Conservation (phyloP, 352 stramenopile genomes). For the Phytophthora cajani region DNA sequence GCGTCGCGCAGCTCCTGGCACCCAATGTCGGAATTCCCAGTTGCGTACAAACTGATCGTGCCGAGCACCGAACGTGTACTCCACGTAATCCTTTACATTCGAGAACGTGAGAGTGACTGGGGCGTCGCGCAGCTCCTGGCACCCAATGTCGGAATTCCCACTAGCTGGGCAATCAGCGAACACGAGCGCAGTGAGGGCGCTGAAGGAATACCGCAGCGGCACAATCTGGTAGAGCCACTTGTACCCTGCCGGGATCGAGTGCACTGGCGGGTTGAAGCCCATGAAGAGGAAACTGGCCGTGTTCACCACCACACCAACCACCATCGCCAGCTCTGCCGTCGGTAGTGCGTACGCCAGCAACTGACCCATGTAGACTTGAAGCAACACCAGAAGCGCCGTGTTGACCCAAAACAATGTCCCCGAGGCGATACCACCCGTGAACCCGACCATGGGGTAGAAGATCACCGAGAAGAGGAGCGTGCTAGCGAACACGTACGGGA, state of each 20-base stretch:
- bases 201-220: conserved; percentile 52
- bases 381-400: conserved; percentile 47
- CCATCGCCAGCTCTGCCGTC: conserved; percentile 48
- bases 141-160: conserved; percentile 29
- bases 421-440: conserved; percentile 41
- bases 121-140: conserved; percentile 33
- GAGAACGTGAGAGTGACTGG: conserved; percentile 37
- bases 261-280: conserved; percentile 73
- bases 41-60: conserved; percentile 52
- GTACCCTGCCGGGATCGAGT: conserved; percentile 54
- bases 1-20: conserved; percentile 37
- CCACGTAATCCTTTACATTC: conserved; percentile 53
- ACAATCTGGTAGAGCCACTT: conserved; percentile 71
- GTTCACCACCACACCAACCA: conserved; percentile 58
- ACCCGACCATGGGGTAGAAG: conserved; percentile 69
- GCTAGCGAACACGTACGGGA: conserved; percentile 55
- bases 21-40: conserved; percentile 23
- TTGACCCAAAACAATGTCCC: conserved; percentile 52
- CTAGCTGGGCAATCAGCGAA: conserved; percentile 44
- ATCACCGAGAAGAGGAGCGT: conserved; percentile 53
- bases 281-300: conserved; percentile 81
- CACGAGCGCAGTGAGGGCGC: conserved; percentile 47
- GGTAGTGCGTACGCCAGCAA: conserved; percentile 50
- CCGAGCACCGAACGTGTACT: conserved; percentile 47
- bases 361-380: conserved; percentile 61